phyloP scores from a whole-genome alignment of 108 stramenopile genomes.

The Cyclostephanos tholiformis region DNA sequence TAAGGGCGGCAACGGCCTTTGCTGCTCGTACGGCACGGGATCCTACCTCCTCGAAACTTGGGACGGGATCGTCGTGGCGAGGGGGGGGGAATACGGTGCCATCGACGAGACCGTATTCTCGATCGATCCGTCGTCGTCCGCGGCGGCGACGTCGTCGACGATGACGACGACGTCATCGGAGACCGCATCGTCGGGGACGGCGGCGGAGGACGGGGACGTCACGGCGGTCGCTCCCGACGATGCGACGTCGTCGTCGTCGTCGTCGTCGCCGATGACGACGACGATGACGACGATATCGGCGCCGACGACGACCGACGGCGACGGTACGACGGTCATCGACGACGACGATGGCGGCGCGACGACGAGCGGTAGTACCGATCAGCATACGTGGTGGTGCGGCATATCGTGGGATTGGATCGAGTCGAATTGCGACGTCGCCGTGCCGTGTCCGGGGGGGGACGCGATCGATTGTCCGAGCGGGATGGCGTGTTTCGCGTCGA shows the following conservation, averaged over 20 bases:
- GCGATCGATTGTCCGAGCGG: constrained; percentile 21
- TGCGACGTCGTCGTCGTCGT: not conserved
- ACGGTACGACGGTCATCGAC: not conserved
- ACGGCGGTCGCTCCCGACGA: not conserved
- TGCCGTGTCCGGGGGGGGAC: constrained; percentile 29
- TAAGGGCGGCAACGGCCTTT: constrained; percentile 36
- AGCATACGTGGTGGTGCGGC: constrained; percentile 34
- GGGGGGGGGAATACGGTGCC: constrained; percentile 20
- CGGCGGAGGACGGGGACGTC: not conserved
- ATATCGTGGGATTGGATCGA: constrained; percentile 29
- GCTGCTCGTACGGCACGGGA: constrained; percentile 29
- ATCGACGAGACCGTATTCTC: constrained; percentile 14
- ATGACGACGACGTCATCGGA: not conserved
- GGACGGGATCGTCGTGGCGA: constrained; percentile 5
- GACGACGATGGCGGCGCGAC: not conserved
- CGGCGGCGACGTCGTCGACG: not conserved
- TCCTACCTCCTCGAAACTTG: constrained; percentile 18
- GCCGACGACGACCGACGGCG: not conserved
- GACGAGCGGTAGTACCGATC: constrained; percentile 10
- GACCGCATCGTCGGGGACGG: too few species aligned
- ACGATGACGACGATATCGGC: constrained; percentile 5
- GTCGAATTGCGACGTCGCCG: constrained; percentile 22
- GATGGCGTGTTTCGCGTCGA: constrained; percentile 29
- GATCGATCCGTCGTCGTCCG: constrained; percentile 23
- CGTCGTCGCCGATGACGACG: not conserved